Conservation (phyloP, 768 basidiomycete species). For the Lactifluus subvellereus region DNA sequence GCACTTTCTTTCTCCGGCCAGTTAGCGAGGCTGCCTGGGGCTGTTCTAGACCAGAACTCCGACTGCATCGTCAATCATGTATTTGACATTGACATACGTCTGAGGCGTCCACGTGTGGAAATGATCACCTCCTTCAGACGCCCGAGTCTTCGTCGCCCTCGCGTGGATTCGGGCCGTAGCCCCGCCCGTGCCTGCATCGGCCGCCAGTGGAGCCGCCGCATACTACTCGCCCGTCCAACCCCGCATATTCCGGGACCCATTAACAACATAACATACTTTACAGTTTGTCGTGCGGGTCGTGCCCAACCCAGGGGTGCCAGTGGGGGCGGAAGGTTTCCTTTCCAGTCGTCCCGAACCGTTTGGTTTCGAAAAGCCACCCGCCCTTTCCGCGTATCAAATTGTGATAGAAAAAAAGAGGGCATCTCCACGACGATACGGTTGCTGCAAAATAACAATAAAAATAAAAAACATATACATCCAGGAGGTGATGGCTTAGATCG, state of each 20-base stretch:
- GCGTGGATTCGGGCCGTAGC: background rate
- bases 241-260: background rate
- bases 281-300: background rate
- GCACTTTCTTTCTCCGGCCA: background rate
- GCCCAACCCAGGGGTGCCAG: background rate
- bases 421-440: background rate
- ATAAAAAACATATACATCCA: background rate
- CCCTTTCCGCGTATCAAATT: background rate
- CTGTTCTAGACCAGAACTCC: constrained; percentile 3
- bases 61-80: background rate
- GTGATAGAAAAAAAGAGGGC: background rate
- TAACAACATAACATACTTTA: background rate
- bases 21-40: background rate
- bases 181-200: background rate
- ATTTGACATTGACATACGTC: background rate
- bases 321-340: background rate
- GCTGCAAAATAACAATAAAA: background rate
- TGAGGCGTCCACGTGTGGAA: constrained; percentile 6
- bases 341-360: background rate
- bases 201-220: too few relatives aligned
- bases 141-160: background rate
- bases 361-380: background rate
- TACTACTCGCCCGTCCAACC: background rate
- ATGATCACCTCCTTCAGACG: background rate
- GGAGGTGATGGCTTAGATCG: background rate